Conservation (phyloP, 1,284 basidiomycete genomes). For the Thelephora terrestris region DNA sequence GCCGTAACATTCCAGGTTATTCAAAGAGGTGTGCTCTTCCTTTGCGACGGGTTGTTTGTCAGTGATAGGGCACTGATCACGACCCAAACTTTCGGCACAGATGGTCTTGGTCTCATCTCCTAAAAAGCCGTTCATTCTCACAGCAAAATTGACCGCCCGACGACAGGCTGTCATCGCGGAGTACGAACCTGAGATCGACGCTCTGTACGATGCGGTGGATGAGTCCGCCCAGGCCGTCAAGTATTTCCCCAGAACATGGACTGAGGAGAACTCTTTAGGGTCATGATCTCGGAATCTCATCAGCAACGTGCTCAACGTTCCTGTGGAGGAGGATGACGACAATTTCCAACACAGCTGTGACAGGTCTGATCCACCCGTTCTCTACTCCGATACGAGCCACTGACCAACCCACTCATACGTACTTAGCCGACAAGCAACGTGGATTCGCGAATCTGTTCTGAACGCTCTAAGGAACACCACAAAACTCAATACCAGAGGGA, state of each 20-base stretch:
- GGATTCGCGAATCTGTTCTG: constrained; percentile 30
- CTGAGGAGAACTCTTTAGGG: constrained; percentile 7
- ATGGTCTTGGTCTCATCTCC: constrained; percentile 22
- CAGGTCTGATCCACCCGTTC: constrained; percentile 21
- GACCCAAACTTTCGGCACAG: constrained; percentile 7
- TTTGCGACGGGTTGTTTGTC: too few relatives aligned
- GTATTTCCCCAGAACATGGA: constrained; percentile 21
- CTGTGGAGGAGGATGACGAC: constrained; percentile 26
- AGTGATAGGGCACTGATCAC: too few relatives aligned
- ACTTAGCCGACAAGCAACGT: constrained; percentile 31
- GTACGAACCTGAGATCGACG: constrained; percentile 22
- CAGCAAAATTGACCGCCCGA: constrained; percentile 21
- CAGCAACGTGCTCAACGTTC: constrained; percentile 15
- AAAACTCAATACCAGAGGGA: constrained; percentile 12
- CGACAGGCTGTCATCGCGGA: constrained; percentile 16
- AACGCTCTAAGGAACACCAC: constrained; percentile 18
- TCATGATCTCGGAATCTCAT: constrained; percentile 25
- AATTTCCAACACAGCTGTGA: constrained; percentile 35
- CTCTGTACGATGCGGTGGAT: constrained; percentile 16
- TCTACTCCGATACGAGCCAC: neutral
- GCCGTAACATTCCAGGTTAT: constrained; percentile 25
- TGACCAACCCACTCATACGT: neutral
- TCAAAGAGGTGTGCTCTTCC: constrained; percentile 27
- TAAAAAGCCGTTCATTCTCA: constrained; percentile 21
- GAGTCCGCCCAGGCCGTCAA: constrained; percentile 15